Evolutionary conservation across 345 rosid species (phyloP).

Genomic region (Syzygium oleosum): DNA sequence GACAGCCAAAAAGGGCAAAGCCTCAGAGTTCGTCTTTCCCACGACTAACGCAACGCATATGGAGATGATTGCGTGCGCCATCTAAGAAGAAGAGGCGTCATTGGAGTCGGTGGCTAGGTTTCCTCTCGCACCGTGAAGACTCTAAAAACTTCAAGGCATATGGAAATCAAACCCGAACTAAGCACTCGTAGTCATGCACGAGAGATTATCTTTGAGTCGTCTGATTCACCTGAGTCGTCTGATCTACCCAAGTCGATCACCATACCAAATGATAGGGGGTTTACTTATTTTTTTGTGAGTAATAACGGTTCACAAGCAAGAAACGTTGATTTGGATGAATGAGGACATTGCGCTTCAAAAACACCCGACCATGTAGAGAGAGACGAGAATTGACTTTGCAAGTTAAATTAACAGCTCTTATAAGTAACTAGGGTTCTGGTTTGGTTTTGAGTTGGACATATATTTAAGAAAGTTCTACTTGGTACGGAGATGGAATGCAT

Average conservation of each 20-base stretch:
- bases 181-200: not conserved
- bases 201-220: not conserved
- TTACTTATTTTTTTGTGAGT: too few relatives aligned
- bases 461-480: not conserved
- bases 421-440: not conserved
- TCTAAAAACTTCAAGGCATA: not conserved
- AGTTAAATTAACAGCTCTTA: not conserved
- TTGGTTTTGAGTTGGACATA: not conserved
- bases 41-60: not conserved
- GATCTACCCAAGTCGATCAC: not conserved
- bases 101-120: not conserved
- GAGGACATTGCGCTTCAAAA: not conserved
- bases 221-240: not conserved
- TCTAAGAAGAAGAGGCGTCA: not conserved
- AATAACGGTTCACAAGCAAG: not conserved
- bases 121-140: not conserved
- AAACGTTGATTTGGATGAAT: not conserved
- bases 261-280: not conserved
- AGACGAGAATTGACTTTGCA: not conserved
- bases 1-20: not conserved
- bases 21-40: not conserved
- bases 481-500: not conserved
- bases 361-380: not conserved
- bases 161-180: not conserved
- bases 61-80: not conserved